Percentiles rank a stretch among this genome's conserved stretches.
Evolutionary conservation across 2,329 filamentous ascomycete genomes (phyloP).

Genomic region (Neofusicoccum ribis): DNA sequence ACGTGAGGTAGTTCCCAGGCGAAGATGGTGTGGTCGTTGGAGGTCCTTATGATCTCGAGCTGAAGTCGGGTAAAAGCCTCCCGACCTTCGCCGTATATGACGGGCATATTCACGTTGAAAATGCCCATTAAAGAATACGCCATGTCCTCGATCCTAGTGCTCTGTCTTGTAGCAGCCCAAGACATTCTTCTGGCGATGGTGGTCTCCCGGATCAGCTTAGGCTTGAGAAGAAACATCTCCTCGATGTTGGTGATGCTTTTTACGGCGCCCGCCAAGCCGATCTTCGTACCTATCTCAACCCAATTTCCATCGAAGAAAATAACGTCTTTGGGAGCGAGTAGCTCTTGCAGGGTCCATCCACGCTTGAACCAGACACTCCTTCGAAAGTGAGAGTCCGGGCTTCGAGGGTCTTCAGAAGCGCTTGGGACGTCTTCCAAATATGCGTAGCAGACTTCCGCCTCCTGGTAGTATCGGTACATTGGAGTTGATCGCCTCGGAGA

Average conservation of each 20-base stretch:
- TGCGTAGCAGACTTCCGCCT: too few relatives aligned
- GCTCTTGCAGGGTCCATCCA: too few relatives aligned
- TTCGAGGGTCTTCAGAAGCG: too few relatives aligned
- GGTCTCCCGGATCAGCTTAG: too few relatives aligned
- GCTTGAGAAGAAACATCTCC: not conserved
- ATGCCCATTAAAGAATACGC: conserved; percentile 29
- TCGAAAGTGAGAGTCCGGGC: too few relatives aligned
- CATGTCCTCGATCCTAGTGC: conserved; percentile 26
- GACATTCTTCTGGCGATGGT: conserved; percentile 27
- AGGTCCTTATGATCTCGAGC: not conserved
- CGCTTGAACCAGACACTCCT: too few relatives aligned
- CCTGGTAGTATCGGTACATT: too few relatives aligned
- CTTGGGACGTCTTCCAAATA: too few relatives aligned
- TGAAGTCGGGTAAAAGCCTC: not conserved
- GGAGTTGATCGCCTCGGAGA: too few relatives aligned
- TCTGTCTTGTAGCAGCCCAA: conserved; percentile 27
- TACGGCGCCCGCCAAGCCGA: not conserved
- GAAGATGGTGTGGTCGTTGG: not conserved
- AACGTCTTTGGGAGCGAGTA: too few relatives aligned
- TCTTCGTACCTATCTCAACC: not conserved
- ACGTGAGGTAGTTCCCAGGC: not conserved
- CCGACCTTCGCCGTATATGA: not conserved
- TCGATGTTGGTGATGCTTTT: not conserved
- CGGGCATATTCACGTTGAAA: conserved; percentile 25
- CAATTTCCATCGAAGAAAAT: too few relatives aligned